Conservation (phyloP, 495 filamentous ascomycete genomes). For the Annulohypoxylon stygium region DNA sequence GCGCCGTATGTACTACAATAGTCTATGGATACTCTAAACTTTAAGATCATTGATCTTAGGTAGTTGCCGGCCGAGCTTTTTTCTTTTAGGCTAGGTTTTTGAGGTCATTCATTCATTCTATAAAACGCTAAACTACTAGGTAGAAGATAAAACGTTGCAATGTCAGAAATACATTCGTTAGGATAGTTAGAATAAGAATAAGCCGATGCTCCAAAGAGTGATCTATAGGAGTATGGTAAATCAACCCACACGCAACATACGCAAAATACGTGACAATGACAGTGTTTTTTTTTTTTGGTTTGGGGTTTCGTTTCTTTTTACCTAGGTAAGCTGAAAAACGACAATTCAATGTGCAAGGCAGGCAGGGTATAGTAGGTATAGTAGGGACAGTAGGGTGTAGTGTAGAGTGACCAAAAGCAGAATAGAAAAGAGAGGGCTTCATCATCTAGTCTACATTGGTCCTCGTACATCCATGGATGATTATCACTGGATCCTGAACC, state of each 20-base stretch:
- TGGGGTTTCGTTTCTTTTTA: not conserved
- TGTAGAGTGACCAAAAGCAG: not conserved
- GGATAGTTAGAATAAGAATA: not conserved
- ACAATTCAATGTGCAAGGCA: not conserved
- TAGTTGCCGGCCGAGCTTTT: slow-evolving; percentile 22
- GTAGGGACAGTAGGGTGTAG: not conserved
- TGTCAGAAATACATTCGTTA: not conserved
- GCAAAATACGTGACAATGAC: not conserved
- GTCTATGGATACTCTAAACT: slow-evolving; percentile 12
- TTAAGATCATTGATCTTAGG: slow-evolving; percentile 20
- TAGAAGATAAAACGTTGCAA: not conserved
- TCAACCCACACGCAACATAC: not conserved
- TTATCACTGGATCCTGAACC: slow-evolving; percentile 40
- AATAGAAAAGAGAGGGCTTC: not conserved
- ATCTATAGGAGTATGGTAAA: not conserved
- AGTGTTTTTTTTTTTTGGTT: no score
- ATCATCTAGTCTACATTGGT: slow-evolving; percentile 25
- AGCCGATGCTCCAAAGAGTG: not conserved
- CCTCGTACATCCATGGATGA: slow-evolving; percentile 23
- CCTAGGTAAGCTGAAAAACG: not conserved
- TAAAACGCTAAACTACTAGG: slow-evolving; percentile 16
- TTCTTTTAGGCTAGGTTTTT: slow-evolving; percentile 27
- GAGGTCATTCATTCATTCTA: slow-evolving; percentile 13
- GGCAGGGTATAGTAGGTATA: no score
- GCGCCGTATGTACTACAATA: not conserved